Conservation (phyloP, 2,329 filamentous ascomycete genomes). For the Diaporthe sp. region DNA sequence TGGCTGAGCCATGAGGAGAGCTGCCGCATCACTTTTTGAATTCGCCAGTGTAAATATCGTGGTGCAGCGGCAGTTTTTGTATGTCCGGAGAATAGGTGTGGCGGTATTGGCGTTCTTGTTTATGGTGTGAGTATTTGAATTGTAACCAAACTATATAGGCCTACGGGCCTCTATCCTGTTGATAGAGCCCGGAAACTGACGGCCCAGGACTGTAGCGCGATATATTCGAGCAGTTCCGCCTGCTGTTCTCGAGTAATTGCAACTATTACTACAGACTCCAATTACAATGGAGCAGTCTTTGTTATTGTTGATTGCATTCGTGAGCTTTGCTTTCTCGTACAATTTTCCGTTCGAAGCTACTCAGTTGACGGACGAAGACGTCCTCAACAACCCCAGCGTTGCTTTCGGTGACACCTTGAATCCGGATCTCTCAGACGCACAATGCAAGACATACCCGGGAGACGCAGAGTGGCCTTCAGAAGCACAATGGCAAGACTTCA, state of each 20-base stretch:
- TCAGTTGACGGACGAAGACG: constrained; percentile 1
- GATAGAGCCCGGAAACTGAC: neutral
- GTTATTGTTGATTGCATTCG: neutral
- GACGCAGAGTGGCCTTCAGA: constrained; percentile 44
- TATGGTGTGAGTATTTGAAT: neutral
- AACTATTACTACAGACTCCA: too few relatives aligned
- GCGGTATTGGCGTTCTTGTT: neutral
- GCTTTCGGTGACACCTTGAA: constrained; percentile 8
- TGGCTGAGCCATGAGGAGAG: neutral
- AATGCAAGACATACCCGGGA: constrained; percentile 45
- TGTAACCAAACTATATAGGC: neutral
- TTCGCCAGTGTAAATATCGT: neutral
- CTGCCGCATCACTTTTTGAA: neutral
- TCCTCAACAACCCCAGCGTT: constrained; percentile 13
- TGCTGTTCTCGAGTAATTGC: neutral
- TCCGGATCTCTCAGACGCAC: neutral
- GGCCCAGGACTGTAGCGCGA: neutral
- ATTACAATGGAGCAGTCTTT: neutral
- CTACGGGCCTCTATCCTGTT: neutral
- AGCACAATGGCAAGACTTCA: constrained; percentile 44
- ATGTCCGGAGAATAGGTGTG: neutral
- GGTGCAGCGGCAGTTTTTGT: neutral
- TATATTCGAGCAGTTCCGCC: neutral
- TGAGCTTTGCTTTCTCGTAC: neutral
- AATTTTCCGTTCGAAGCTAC: constrained; percentile 17